Evolutionary conservation across 1,284 basidiomycete species (phyloP), one percentile per base, ranked within the genome.

Genomic region (Microbotryum saponariae): DNA sequence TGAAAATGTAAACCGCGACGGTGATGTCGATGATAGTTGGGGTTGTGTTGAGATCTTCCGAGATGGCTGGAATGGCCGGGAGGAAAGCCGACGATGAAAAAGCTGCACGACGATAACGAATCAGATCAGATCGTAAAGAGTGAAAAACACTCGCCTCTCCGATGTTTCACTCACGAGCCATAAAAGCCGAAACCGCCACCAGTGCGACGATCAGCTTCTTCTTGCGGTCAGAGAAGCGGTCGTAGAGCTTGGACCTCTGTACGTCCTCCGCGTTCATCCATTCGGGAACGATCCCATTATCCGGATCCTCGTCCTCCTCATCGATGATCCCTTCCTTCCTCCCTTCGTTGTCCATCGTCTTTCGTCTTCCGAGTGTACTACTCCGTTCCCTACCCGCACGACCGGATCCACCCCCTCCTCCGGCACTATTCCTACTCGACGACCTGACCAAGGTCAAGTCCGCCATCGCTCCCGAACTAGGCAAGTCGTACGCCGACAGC

Each of bases 401-500:
- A 42, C 37, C 37, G 37, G 37, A 42, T 18, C 37, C 37, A 42
- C 37, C 37, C 16, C 37, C 37, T 42, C 37, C 37, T 42, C 14
- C 6, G 9, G 37, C 12, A 10, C 31, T 9, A 31, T 42, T 42
- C 37, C 37, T 42, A 3, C 23, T 20, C 18, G 56, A 89, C 63
- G 88, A 89, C 71, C 82, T 90, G 46, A 73, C 79, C 2, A 89
- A 88, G 76, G 80, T 86, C 9, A 90, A 89, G 75, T 73, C 79
- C 1, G 76, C 79, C 20, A 72, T 83, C 16, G 25, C 31, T 12
- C 37, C 37, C 37, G 37, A 42, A 42, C 14, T 42, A 42, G 37
- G 37, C 37, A 42, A 42, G 37, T 42, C 37, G 14, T 42, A 42
- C 37, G 37, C 37, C 37, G 37, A 42, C 12, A 16, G 6, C 3